A percentile compares a stretch with the other conserved stretches of the same genome.
Conservation (phyloP, 345 rosid species). For the Populus tremula region DNA sequence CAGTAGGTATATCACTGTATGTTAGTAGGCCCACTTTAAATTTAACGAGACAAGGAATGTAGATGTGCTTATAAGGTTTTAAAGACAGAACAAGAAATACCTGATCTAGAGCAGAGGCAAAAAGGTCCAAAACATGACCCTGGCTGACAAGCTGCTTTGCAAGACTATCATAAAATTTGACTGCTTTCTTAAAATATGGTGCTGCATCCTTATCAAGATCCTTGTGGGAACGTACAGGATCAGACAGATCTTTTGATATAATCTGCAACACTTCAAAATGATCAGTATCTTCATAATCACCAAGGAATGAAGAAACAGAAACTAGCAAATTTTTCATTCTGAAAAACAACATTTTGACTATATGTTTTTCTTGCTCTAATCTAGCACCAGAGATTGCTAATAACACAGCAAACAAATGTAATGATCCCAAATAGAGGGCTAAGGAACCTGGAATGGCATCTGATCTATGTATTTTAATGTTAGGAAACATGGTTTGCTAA, state of each 20-base stretch:
- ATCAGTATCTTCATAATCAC: constrained; percentile 15
- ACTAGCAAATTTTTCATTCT: constrained; percentile 2
- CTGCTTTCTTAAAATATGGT: constrained; percentile 91
- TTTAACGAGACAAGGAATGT: background rate
- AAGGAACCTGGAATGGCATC: background rate
- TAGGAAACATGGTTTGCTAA: background rate
- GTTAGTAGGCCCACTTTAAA: background rate
- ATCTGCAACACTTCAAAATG: constrained; percentile 51
- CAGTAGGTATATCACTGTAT: background rate
- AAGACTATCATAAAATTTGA: constrained; percentile 80
- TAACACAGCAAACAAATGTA: background rate
- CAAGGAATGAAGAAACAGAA: background rate
- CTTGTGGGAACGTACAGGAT: constrained; percentile 98
- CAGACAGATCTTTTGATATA: constrained; percentile 90
- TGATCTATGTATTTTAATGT: background rate
- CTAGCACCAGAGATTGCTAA: background rate
- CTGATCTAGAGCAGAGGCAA: constrained; percentile 99
- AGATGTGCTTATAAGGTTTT: background rate
- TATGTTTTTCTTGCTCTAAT: background rate
- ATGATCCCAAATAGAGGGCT: background rate
- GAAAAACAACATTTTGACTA: background rate
- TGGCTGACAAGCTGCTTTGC: constrained; percentile 95
- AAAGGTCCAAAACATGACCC: constrained; percentile 95
- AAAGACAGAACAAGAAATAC: constrained; percentile 34
- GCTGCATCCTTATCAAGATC: constrained; percentile 99